A percentile compares a stretch with the other conserved stretches of the same genome.
Evolutionary conservation across 176 grass and related monocot species (phyloP).

Genomic region (Miscanthus lutarioriparius): DNA sequence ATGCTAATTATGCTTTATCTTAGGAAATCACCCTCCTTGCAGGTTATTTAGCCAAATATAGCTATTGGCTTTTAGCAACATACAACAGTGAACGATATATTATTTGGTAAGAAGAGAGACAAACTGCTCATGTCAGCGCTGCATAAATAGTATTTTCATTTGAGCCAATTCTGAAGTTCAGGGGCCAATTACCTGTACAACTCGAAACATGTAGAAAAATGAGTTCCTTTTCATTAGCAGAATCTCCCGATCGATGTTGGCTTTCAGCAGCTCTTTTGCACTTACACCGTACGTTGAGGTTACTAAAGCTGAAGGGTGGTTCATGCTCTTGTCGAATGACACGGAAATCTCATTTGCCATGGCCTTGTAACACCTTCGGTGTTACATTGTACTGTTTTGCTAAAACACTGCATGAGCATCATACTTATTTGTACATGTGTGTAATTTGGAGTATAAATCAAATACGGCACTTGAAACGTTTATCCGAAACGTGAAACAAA

Average conservation of each 20-base stretch:
- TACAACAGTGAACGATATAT: background rate
- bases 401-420: too few species aligned
- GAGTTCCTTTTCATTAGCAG: conserved; percentile 11
- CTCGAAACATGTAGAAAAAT: conserved; percentile 22
- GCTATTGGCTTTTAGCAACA: background rate
- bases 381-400: too few species aligned
- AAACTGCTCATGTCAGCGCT: background rate
- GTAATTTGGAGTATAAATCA: too few species aligned
- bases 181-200: conserved; percentile 7
- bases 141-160: background rate
- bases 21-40: background rate
- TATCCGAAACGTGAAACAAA: too few species aligned
- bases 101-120: background rate
- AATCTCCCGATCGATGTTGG: conserved; percentile 1
- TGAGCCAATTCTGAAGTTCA: conserved; percentile 5
- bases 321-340: background rate
- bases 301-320: background rate
- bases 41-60: background rate
- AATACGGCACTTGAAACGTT: too few species aligned
- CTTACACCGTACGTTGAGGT: background rate
- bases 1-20: background rate
- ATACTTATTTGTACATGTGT: too few species aligned
- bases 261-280: conserved; percentile 1
- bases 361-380: too few species aligned
- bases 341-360: background rate